Conservation (phyloP, 352 stramenopile species). For the Blastocystis sp. region DNA sequence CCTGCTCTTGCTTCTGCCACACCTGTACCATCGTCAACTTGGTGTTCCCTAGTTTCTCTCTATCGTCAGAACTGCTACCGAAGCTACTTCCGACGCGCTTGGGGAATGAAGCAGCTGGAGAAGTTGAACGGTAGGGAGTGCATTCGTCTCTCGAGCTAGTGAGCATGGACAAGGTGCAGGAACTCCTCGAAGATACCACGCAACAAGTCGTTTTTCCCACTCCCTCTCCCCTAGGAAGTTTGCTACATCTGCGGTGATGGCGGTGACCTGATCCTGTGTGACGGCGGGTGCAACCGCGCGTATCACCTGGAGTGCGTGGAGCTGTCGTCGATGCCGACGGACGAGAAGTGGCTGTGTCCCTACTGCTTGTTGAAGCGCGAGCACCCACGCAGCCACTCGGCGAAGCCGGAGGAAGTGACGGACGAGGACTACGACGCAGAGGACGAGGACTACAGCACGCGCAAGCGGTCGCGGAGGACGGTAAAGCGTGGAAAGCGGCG, state of each 20-base stretch:
- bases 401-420: neutral
- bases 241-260: slow-evolving; percentile 51
- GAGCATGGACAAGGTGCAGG: slow-evolving; percentile 14
- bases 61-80: slow-evolving; percentile 36
- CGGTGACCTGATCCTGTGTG: slow-evolving; percentile 48
- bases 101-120: slow-evolving; percentile 40
- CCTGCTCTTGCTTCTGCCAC: slow-evolving; percentile 47
- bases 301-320: slow-evolving; percentile 47
- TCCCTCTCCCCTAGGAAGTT: neutral
- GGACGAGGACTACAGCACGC: too few relatives aligned
- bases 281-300: slow-evolving; percentile 28
- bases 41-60: neutral
- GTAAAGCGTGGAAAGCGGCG: neutral
- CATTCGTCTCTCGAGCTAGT: neutral
- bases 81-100: slow-evolving; percentile 5
- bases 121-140: slow-evolving; percentile 19
- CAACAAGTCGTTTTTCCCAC: neutral
- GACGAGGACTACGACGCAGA: neutral
- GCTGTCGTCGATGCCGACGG: neutral
- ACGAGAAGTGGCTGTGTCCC: slow-evolving; percentile 43
- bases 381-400: neutral
- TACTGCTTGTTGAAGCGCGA: neutral
- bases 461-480: too few relatives aligned
- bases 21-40: neutral
- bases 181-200: neutral